Evolutionary conservation across 805 yeast species (phyloP).

Genomic region (Starmerella bombi): DNA sequence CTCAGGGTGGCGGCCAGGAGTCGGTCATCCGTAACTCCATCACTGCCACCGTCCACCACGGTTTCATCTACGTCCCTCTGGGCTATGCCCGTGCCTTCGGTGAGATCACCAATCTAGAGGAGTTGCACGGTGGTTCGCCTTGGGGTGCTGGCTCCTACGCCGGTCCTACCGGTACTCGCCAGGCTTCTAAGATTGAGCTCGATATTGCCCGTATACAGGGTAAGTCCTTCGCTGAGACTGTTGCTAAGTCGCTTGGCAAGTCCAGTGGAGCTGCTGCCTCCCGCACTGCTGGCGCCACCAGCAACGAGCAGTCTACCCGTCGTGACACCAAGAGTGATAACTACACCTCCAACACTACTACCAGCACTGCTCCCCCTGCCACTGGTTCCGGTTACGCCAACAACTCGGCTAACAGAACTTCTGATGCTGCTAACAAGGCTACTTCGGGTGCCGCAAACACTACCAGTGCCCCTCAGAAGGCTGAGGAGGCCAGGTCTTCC

Average conservation of each 20-base stretch:
- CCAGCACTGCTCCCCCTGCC: slow-evolving; percentile 1
- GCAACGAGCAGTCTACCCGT: no score
- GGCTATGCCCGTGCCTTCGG: slow-evolving; percentile 56
- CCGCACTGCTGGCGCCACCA: slow-evolving; percentile 6
- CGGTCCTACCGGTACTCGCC: slow-evolving; percentile 64
- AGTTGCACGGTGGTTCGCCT: slow-evolving; percentile 67
- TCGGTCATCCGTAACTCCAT: slow-evolving; percentile 49
- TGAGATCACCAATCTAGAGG: slow-evolving; percentile 41
- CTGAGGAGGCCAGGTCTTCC: neutral
- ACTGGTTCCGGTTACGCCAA: slow-evolving; percentile 4
- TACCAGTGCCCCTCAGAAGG: slow-evolving; percentile 5
- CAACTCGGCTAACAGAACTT: neutral
- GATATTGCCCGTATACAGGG: slow-evolving; percentile 57
- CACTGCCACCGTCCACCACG: slow-evolving; percentile 63
- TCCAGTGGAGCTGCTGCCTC: slow-evolving; percentile 4
- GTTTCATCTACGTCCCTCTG: slow-evolving; percentile 65
- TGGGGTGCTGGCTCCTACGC: slow-evolving; percentile 82
- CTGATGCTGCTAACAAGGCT: slow-evolving; percentile 7
- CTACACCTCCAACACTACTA: neutral
- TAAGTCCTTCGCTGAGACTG: slow-evolving; percentile 40
- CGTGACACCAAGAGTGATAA: slow-evolving; percentile 4
- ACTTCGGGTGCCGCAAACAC: slow-evolving; percentile 7
- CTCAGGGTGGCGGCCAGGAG: slow-evolving; percentile 78
- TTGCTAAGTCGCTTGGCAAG: slow-evolving; percentile 14
- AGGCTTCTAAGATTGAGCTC: slow-evolving; percentile 49